Evolutionary conservation across 805 yeast species (phyloP).

Genomic region (Soucietia sequanensis): DNA sequence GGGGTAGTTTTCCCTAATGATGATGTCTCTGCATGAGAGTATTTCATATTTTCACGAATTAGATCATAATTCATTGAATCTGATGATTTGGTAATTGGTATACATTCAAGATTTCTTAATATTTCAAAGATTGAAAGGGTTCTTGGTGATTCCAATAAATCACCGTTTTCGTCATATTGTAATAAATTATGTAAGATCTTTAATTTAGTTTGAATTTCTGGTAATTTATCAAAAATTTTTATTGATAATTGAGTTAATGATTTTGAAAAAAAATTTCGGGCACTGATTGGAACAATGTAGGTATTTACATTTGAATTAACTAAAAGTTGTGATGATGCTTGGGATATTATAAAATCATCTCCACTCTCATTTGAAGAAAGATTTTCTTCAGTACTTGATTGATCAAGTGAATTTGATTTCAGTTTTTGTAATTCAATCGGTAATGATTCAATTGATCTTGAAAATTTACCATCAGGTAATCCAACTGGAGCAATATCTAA

Average conservation of each 20-base stretch:
- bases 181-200: slow-evolving; percentile 46
- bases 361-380: slow-evolving; percentile 8
- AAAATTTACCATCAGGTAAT: slow-evolving; percentile 27
- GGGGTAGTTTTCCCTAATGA: slow-evolving; percentile 11
- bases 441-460: slow-evolving; percentile 19
- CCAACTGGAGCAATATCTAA: slow-evolving; percentile 39
- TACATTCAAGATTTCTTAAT: slow-evolving; percentile 15
- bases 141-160: slow-evolving; percentile 26
- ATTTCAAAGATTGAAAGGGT: slow-evolving; percentile 36
- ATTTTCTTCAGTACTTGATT: slow-evolving; percentile 4
- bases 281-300: slow-evolving; percentile 32
- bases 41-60: no score
- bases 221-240: slow-evolving; percentile 38
- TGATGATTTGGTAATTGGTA: neutral
- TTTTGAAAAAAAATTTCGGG: slow-evolving; percentile 32
- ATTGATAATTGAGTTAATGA: slow-evolving; percentile 39
- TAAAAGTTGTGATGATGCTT: slow-evolving; percentile 33
- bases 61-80: neutral
- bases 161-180: slow-evolving; percentile 38
- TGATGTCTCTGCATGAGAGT: neutral
- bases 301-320: slow-evolving; percentile 36
- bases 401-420: neutral
- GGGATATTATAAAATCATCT: slow-evolving; percentile 31
- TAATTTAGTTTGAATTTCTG: slow-evolving; percentile 39
- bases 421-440: slow-evolving; percentile 16